Percentiles rank a stretch among this genome's conserved stretches.
These are phyloP conservation scores for Dentiscutata heterogama DNA, from an alignment of 371 early-diverging fungal genomes.

Conservation along the genomic window DNA sequence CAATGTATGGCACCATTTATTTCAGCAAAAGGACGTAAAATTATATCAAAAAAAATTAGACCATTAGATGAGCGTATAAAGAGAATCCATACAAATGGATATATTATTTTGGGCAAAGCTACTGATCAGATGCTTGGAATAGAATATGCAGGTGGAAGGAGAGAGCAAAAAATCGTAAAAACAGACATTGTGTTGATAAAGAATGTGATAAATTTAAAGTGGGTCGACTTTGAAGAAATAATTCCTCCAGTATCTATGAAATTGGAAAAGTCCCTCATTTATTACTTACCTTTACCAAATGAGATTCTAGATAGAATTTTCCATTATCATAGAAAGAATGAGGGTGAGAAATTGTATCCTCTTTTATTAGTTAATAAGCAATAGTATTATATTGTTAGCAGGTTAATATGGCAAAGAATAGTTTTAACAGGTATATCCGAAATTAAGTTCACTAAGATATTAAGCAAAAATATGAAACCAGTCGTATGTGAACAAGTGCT, in stretches of 20 bases:
- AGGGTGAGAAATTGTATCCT: neutral
- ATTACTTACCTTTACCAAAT: slow-evolving; percentile 12
- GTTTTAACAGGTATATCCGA: too few species aligned
- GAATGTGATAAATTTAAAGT: neutral
- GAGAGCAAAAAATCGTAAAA: slow-evolving; percentile 17
- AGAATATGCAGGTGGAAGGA: slow-evolving; percentile 22
- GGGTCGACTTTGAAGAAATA: neutral
- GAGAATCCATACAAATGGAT: slow-evolving; percentile 23
- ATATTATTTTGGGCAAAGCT: slow-evolving; percentile 42
- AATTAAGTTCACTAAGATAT: too few species aligned
- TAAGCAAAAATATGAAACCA: neutral
- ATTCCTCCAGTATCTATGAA: neutral
- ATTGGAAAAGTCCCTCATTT: neutral
- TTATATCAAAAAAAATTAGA: neutral
- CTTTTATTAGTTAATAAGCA: slow-evolving; percentile 35
- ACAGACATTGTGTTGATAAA: neutral
- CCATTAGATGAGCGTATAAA: slow-evolving; percentile 26
- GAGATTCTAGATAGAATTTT: slow-evolving; percentile 26
- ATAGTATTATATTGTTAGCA: neutral
- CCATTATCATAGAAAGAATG: neutral
- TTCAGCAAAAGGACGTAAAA: slow-evolving; percentile 12
- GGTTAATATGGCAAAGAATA: too few species aligned
- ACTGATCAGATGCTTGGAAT: neutral
- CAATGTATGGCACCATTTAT: slow-evolving; percentile 42
- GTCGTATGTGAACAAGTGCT: neutral